Conservation (phyloP, 257 asterid genomes). For the Orobanche coerulescens region DNA sequence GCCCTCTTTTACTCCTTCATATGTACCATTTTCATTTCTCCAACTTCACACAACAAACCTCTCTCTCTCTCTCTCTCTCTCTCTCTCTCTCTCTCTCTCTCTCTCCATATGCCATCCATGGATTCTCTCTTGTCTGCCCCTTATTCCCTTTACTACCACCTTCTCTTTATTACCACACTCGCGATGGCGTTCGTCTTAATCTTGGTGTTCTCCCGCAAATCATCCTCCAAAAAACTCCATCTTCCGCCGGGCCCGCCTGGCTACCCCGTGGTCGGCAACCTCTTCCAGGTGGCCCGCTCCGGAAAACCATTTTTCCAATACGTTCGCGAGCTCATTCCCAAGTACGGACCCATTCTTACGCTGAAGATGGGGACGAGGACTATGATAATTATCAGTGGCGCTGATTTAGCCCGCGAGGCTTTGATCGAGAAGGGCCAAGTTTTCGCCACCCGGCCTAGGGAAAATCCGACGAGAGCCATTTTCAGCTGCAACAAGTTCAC, state of each 20-base stretch:
- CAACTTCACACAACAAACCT: not conserved
- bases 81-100: no score
- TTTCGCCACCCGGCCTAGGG: slow-evolving; percentile 70
- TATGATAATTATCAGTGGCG: slow-evolving; percentile 54
- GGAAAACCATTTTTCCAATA: slow-evolving; percentile 76
- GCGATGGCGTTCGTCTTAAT: slow-evolving; percentile 33
- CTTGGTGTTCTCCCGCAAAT: slow-evolving; percentile 20
- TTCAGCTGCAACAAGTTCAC: slow-evolving; percentile 86
- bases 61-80: no score
- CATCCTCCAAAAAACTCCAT: slow-evolving; percentile 31
- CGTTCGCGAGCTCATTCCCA: slow-evolving; percentile 53
- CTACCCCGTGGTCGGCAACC: slow-evolving; percentile 79
- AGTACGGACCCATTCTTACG: slow-evolving; percentile 70
- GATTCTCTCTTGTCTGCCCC: slow-evolving; percentile 33
- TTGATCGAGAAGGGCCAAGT: slow-evolving; percentile 62
- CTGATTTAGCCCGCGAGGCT: slow-evolving; percentile 61
- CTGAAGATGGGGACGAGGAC: slow-evolving; percentile 77
- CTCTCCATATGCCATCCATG: slow-evolving; percentile 25
- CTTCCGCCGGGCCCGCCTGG: slow-evolving; percentile 98
- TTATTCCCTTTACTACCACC: slow-evolving; percentile 35
- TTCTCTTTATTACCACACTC: slow-evolving; percentile 38
- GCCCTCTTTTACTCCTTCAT: not conserved
- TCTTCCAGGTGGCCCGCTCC: slow-evolving; percentile 78
- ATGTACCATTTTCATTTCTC: not conserved
- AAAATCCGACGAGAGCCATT: slow-evolving; percentile 68